Conservation (phyloP, 495 filamentous ascomycete species). For the Lasiosphaeria ovina region DNA sequence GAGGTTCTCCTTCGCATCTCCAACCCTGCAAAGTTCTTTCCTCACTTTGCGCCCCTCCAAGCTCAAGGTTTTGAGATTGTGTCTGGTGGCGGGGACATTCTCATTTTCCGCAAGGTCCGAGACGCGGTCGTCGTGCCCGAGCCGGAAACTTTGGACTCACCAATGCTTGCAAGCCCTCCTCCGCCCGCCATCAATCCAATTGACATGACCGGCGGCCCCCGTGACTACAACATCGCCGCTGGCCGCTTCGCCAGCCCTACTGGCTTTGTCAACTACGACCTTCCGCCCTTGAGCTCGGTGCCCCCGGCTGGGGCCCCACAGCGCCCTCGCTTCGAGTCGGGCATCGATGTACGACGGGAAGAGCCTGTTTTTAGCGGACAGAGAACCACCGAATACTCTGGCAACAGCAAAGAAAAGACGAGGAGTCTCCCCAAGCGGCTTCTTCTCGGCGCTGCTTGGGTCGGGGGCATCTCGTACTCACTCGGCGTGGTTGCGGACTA, state of each 20-base stretch:
- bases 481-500: slow-evolving; percentile 67
- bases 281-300: slow-evolving; percentile 21
- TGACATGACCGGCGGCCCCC: slow-evolving; percentile 48
- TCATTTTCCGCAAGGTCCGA: slow-evolving; percentile 66
- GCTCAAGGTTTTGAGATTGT: slow-evolving; percentile 71
- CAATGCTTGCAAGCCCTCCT: background rate
- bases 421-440: slow-evolving; percentile 48
- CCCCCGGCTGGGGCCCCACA: background rate
- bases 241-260: slow-evolving; percentile 54
- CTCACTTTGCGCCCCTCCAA: slow-evolving; percentile 63
- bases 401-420: slow-evolving; percentile 27
- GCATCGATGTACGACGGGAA: slow-evolving; percentile 54
- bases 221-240: slow-evolving; percentile 41
- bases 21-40: slow-evolving; percentile 69
- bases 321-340: slow-evolving; percentile 29
- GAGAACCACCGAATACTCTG: background rate
- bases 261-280: slow-evolving; percentile 57
- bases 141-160: background rate
- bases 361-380: slow-evolving; percentile 33
- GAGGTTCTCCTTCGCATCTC: slow-evolving; percentile 66
- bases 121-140: slow-evolving; percentile 16
- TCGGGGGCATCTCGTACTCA: slow-evolving; percentile 64
- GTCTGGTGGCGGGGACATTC: slow-evolving; percentile 64
- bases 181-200: slow-evolving; percentile 47
- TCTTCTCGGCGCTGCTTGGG: slow-evolving; percentile 55